phyloP scores from a whole-genome alignment of 495 filamentous ascomycete species.

The Cercophora samala region DNA sequence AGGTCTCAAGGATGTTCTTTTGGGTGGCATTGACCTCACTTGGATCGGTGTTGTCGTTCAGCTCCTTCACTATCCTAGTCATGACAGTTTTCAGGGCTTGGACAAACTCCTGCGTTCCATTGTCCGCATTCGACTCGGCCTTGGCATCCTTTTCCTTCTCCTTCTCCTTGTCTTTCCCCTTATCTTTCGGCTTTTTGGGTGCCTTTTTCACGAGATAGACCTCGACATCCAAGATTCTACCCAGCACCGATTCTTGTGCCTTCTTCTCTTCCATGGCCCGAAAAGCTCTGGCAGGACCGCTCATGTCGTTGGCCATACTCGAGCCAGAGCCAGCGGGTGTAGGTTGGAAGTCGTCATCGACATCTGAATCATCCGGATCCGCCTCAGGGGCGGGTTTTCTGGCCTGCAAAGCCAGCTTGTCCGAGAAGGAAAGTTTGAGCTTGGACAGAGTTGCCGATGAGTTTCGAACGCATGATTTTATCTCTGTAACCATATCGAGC shows the following conservation, averaged over 20 bases:
- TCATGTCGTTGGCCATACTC: conserved; percentile 30
- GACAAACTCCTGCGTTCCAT: conserved; percentile 37
- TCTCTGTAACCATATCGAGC: conserved; percentile 53
- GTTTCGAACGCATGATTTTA: conserved; percentile 50
- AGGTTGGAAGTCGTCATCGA: conserved; percentile 46
- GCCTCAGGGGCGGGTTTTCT: conserved; percentile 48
- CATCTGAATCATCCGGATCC: conserved; percentile 52
- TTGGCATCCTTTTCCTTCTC: conserved; percentile 15
- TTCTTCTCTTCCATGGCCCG: conserved; percentile 49
- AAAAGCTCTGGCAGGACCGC: conserved; percentile 37
- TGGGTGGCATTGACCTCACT: conserved; percentile 39
- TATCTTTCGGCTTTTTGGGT: conserved; percentile 26
- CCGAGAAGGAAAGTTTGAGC: conserved; percentile 58
- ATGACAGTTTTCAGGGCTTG: conserved; percentile 40
- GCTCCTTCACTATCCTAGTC: conserved; percentile 32
- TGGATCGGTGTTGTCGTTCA: conserved; percentile 31
- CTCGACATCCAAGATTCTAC: conserved; percentile 53
- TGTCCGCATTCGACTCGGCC: not conserved
- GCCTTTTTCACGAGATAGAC: conserved; percentile 28
- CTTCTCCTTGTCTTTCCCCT: conserved; percentile 35
- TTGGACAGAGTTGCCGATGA: conserved; percentile 50
- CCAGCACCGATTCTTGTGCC: conserved; percentile 53
- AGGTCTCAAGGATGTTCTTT: conserved; percentile 41
- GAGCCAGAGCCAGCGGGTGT: conserved; percentile 14
- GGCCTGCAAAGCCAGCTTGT: conserved; percentile 46